phyloP scores from a whole-genome alignment of 805 yeast genomes.

The Scheffersomyces ergatensis region DNA sequence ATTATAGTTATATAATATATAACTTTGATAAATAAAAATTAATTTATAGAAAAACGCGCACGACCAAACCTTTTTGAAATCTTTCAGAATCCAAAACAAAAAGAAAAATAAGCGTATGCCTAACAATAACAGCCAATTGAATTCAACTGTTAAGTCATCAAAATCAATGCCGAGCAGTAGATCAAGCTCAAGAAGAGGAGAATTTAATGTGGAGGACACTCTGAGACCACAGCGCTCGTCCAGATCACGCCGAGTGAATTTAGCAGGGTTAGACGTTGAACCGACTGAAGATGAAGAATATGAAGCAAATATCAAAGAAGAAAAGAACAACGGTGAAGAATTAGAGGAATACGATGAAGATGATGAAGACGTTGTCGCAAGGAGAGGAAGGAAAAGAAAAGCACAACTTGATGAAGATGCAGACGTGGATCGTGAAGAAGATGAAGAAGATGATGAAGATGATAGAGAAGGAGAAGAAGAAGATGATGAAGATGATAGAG shows the following conservation, averaged over 20 bases:
- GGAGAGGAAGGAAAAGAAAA: conserved; percentile 8
- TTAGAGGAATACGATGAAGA: conserved; percentile 16
- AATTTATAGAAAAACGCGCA: too few species aligned
- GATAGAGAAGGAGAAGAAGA: conserved; percentile 15
- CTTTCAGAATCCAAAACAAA: too few species aligned
- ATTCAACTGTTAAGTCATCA: not conserved
- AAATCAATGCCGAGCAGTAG: conserved; percentile 3
- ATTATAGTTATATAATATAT: too few species aligned
- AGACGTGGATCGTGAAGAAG: conserved; percentile 14
- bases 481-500: conserved; percentile 21
- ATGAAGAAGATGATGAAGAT: conserved; percentile 20
- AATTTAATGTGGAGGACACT: conserved; percentile 8
- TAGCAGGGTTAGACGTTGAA: conserved; percentile 4
- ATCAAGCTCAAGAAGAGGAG: conserved; percentile 14
- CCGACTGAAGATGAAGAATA: conserved; percentile 6
- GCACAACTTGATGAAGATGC: conserved; percentile 17
- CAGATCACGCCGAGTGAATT: not conserved
- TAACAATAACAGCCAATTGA: not conserved
- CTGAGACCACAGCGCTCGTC: not conserved
- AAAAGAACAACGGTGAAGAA: conserved; percentile 13
- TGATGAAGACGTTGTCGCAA: conserved; percentile 19
- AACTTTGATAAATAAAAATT: too few species aligned
- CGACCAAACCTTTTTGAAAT: too few species aligned
- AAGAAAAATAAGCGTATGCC: too few species aligned
- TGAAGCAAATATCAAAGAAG: conserved; percentile 14